Evolutionary conservation across 208 protist genomes (phyloP).

Genomic region (Trypanosoma avium): DNA sequence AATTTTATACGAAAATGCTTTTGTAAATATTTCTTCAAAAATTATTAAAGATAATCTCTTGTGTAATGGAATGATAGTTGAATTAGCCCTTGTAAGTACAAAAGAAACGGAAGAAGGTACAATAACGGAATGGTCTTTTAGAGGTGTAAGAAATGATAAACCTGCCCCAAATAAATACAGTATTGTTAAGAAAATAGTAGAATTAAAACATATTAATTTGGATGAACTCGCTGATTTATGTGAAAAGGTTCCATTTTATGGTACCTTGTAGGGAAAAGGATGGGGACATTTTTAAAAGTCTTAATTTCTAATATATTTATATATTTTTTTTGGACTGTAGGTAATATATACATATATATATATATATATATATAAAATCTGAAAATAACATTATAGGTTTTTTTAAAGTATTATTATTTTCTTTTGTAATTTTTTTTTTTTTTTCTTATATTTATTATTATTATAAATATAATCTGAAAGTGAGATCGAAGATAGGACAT

Average conservation of each 20-base stretch:
- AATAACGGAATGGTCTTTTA: conserved; percentile 59
- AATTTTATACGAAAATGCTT: conserved; percentile 43
- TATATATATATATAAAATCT: no score
- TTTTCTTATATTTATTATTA: no score
- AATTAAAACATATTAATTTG: conserved; percentile 72
- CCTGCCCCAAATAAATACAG: conserved; percentile 64
- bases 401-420: no score
- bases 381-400: no score
- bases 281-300: background rate
- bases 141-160: conserved; percentile 69
- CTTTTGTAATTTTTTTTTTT: background rate
- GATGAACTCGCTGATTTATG: conserved; percentile 49
- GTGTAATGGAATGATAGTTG: conserved; percentile 62
- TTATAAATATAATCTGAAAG: no score
- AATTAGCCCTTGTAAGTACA: conserved; percentile 30
- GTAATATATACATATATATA: no score
- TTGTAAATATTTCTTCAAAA: conserved; percentile 42
- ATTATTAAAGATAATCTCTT: conserved; percentile 48
- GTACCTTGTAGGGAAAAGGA: background rate
- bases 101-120: conserved; percentile 8
- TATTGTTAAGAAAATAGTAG: conserved; percentile 71
- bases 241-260: conserved; percentile 28
- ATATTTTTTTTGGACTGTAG: no score
- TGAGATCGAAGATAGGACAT: no score
- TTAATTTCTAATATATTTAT: background rate